phyloP scores from a whole-genome alignment of 2,329 filamentous ascomycete genomes.

The Exophiala bonariae region DNA sequence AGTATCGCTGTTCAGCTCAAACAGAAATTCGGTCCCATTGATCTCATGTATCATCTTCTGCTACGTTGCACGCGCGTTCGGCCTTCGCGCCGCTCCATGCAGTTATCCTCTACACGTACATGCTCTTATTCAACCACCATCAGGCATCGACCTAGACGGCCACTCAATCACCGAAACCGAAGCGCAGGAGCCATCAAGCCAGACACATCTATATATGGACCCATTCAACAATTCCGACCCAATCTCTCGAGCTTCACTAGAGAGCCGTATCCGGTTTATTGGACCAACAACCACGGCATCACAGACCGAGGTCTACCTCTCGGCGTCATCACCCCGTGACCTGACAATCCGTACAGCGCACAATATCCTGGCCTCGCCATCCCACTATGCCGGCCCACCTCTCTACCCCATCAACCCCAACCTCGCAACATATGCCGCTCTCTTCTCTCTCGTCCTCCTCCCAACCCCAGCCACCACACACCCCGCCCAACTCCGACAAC shows the following conservation, averaged over 20 bases:
- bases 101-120: constrained; percentile 85
- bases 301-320: constrained; percentile 56
- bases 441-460: constrained; percentile 69
- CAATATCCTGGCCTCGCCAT: constrained; percentile 76
- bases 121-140: constrained; percentile 67
- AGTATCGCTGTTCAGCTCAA: constrained; percentile 69
- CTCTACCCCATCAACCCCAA: constrained; percentile 53
- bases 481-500: constrained; percentile 58
- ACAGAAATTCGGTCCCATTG: constrained; percentile 79
- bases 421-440: constrained; percentile 67
- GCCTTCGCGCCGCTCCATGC: constrained; percentile 74
- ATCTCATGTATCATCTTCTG: constrained; percentile 87
- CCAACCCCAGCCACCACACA: constrained; percentile 40
- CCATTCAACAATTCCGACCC: constrained; percentile 73
- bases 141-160: constrained; percentile 60
- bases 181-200: constrained; percentile 24
- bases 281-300: constrained; percentile 30
- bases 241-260: constrained; percentile 60
- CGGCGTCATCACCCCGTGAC: constrained; percentile 62
- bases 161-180: constrained; percentile 27
- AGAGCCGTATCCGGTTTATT: constrained; percentile 57
- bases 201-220: constrained; percentile 68
- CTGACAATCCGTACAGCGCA: constrained; percentile 74
- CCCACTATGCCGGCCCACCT: constrained; percentile 47
- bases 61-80: constrained; percentile 71